Percentiles rank a stretch among this genome's conserved stretches.
Evolutionary conservation across 1,284 basidiomycete species (phyloP).

Genomic region (Neonothopanus nambi): DNA sequence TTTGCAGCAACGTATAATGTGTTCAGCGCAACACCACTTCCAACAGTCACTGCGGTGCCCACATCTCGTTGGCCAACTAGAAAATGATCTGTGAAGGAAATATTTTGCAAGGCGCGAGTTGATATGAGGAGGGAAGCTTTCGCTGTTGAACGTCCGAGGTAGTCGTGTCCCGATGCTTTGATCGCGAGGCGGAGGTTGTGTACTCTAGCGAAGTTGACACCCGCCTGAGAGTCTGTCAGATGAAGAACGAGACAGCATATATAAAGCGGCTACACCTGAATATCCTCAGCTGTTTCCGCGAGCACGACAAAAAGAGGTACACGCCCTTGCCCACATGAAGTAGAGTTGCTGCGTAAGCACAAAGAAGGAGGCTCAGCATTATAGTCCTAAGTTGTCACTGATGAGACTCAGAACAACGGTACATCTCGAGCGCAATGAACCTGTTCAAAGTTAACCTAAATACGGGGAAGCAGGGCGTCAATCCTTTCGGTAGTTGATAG

Average conservation of each 20-base stretch:
- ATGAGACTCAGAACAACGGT: neutral
- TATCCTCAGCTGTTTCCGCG: constrained; percentile 19
- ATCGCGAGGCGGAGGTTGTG: neutral
- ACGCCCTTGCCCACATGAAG: neutral
- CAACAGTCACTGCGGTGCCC: constrained; percentile 30
- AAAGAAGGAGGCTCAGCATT: constrained; percentile 18
- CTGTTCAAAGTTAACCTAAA: constrained; percentile 19
- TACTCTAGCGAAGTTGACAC: constrained; percentile 1
- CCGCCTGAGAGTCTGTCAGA: neutral
- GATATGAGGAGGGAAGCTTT: constrained; percentile 22
- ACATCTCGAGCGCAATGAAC: constrained; percentile 9
- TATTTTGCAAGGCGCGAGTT: constrained; percentile 25
- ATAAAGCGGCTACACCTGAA: constrained; percentile 14
- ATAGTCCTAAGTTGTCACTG: constrained; percentile 14
- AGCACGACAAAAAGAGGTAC: constrained; percentile 19
- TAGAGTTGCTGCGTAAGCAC: constrained; percentile 13
- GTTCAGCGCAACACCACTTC: constrained; percentile 28
- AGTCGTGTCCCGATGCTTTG: constrained; percentile 6
- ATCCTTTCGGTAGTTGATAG: too few species aligned
- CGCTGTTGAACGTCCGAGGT: constrained; percentile 8
- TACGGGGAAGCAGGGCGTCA: neutral
- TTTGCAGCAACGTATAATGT: constrained; percentile 25
- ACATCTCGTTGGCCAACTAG: constrained; percentile 14
- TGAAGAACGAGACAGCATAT: neutral
- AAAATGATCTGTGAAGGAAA: constrained; percentile 29